Evolutionary conservation across 345 rosid genomes (phyloP), one percentile per base, ranked within the genome.

Genomic region (Heritiera littoralis): DNA sequence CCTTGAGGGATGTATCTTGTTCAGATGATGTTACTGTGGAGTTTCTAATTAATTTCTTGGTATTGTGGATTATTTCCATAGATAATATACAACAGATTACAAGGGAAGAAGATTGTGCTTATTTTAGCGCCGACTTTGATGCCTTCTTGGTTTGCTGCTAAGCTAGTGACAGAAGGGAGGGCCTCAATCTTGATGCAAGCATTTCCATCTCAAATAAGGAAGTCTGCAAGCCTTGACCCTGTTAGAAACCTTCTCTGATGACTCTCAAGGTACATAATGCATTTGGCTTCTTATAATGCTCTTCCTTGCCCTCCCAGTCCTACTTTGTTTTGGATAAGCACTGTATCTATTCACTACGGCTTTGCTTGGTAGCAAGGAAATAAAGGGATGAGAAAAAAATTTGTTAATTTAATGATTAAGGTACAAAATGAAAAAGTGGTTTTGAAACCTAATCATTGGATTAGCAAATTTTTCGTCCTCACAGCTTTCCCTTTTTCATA

Each of bases 241-340:
- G 76, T 10, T 73, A 14, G 49, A 73, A 73, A 58, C 35, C 13
- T n/a, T 67, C 72, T 43, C 72, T 67, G 72, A 67, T 67, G 72
- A 67, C 40, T 61, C 5, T 6, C 46, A 12, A 28, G 59, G 59
- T 15, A 15, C 14, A 35, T 52, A 17, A 51, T 71, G 60, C 60
- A 51, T 30, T 71, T 32, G 60, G 15, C 61, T 72, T 72, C 23
- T 52, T 72, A 48, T 23, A 23, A 45, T 71, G 43, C n/a, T 69
- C 74, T 49, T 71, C 20, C 61, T 60, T 30, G 28, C 8, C 46
- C 61, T 52, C 75, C 28, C 23, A 13, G 46, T 38, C 23, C 60
- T 71, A 32, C 6, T 13, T 15, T 71, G 0, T 52, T 72, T 35
- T 72, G 38, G 11, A 52, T 72, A 30, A 11, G 41, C 17, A 61